Percentiles rank a stretch among this genome's conserved stretches.
Conservation (phyloP, 1,284 basidiomycete genomes). For the Fomitopsis palustris region DNA sequence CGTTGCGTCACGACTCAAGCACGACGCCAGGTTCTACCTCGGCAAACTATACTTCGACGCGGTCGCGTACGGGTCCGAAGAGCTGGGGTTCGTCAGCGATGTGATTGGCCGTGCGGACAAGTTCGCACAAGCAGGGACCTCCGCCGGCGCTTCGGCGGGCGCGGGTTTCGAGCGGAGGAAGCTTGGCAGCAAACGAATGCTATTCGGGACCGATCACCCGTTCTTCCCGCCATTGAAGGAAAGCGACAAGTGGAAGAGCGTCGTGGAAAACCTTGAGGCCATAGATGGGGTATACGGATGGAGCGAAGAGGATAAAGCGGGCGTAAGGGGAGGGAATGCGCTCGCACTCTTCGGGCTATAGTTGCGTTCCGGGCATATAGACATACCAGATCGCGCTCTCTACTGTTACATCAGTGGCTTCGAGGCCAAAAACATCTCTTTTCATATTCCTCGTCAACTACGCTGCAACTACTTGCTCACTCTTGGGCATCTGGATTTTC, state of each 20-base stretch:
- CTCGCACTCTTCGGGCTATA: conserved; percentile 53
- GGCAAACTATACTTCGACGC: conserved; percentile 81
- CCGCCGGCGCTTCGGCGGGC: conserved; percentile 23
- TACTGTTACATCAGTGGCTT: conserved; percentile 7
- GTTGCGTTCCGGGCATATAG: background rate
- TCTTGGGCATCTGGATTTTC: conserved; percentile 74
- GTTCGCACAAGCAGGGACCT: conserved; percentile 39
- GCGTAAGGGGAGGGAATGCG: conserved; percentile 71
- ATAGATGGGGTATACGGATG: conserved; percentile 65
- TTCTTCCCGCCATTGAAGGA: conserved; percentile 81
- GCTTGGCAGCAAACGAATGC: conserved; percentile 51
- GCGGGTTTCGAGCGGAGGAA: conserved; percentile 17
- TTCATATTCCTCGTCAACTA: background rate
- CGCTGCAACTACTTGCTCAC: background rate
- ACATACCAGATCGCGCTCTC: too few species aligned
- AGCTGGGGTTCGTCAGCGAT: conserved; percentile 72
- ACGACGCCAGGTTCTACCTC: conserved; percentile 83
- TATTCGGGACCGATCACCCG: conserved; percentile 88
- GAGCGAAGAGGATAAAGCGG: conserved; percentile 55
- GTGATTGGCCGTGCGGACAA: conserved; percentile 58
- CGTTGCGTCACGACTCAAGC: conserved; percentile 67
- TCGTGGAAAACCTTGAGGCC: conserved; percentile 78
- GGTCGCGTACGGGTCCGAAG: conserved; percentile 81
- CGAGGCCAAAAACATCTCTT: conserved; percentile 3
- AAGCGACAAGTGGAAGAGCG: conserved; percentile 76